Percentiles rank a stretch among this genome's conserved stretches.
Conservation (phyloP, 345 rosid species). For the Physaria fendleri region DNA sequence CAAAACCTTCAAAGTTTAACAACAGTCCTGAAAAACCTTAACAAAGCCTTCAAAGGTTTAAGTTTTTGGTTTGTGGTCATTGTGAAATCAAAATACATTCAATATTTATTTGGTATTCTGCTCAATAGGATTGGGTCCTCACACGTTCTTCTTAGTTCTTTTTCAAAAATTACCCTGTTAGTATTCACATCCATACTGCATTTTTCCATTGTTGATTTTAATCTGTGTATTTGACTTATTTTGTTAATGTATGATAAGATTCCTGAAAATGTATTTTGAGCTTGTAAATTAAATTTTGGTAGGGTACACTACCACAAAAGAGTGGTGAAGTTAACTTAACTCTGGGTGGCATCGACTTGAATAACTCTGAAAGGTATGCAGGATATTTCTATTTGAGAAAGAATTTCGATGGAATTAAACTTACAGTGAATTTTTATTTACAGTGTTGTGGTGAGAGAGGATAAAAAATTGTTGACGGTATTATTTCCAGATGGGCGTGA, state of each 20-base stretch:
- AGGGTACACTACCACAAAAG: constrained; percentile 88
- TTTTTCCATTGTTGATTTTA: background rate
- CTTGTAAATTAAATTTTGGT: constrained; percentile 17
- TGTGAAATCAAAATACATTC: constrained; percentile 1
- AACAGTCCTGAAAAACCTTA: too few relatives aligned
- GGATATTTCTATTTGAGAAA: background rate
- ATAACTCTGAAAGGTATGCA: constrained; percentile 88
- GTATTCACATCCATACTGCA: constrained; percentile 28
- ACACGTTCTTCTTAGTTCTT: constrained; percentile 96
- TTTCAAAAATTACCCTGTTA: constrained; percentile 95
- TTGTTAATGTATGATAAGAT: background rate
- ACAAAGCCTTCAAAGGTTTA: too few relatives aligned
- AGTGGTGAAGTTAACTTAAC: constrained; percentile 98
- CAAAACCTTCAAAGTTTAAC: background rate
- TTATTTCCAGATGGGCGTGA: constrained; percentile 99
- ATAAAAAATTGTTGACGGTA: constrained; percentile 86
- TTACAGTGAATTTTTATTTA: constrained; percentile 18
- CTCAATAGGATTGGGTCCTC: constrained; percentile 80
- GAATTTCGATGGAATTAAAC: background rate
- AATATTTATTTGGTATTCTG: background rate
- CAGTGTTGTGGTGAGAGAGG: constrained; percentile 98
- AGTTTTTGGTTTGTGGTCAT: background rate
- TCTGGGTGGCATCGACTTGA: constrained; percentile 97
- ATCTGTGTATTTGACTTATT: background rate
- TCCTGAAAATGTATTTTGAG: constrained; percentile 15